Conservation (phyloP, 2,329 filamentous ascomycete genomes). For the Cladosporium sphaerospermum region DNA sequence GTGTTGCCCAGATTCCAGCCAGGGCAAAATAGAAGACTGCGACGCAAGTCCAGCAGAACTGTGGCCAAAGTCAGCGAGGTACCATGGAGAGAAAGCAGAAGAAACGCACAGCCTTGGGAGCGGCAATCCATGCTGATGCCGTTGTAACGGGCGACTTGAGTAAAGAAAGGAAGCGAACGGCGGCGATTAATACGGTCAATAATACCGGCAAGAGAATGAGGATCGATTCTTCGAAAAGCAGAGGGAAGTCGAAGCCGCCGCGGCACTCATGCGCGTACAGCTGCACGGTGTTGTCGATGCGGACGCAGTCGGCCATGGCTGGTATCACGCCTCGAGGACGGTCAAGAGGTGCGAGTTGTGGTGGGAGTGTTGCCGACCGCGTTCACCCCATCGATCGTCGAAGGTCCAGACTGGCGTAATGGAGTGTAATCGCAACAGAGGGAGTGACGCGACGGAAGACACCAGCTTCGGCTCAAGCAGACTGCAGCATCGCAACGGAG, state of each 20-base stretch:
- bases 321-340: background rate
- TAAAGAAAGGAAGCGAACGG: conserved; percentile 26
- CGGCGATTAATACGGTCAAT: conserved; percentile 27
- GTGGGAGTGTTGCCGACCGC: background rate
- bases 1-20: conserved; percentile 2
- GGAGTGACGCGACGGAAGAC: background rate
- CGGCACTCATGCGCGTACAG: conserved; percentile 15
- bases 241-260: conserved; percentile 34
- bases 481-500: background rate
- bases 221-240: conserved; percentile 32
- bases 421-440: no score
- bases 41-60: background rate
- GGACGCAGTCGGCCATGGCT: conserved; percentile 4
- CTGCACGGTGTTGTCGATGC: conserved; percentile 4
- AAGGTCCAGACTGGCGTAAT: no score
- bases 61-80: no score
- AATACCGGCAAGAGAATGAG: conserved; percentile 29
- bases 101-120: conserved; percentile 9
- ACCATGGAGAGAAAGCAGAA: no score
- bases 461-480: conserved; percentile 2
- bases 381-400: no score
- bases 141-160: conserved; percentile 17
- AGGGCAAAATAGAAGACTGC: conserved; percentile 4
- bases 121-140: conserved; percentile 16
- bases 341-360: background rate